Evolutionary conservation across 345 rosid species (phyloP).

Genomic region (Eucalyptus dawsonii): DNA sequence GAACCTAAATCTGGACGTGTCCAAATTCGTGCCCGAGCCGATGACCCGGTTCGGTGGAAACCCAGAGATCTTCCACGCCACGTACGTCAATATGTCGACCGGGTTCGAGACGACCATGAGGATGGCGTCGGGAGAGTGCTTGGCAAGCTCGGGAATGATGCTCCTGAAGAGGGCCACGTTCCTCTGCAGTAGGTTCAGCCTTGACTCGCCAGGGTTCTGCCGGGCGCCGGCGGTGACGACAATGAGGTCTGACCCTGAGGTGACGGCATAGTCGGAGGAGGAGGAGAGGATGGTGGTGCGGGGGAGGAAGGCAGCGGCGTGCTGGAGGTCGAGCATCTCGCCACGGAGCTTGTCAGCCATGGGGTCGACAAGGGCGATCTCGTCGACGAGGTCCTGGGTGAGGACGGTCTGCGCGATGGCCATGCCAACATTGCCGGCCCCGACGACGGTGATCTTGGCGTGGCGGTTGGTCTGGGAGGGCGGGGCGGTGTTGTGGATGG

Average conservation of each 20-base stretch:
- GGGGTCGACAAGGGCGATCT: slow-evolving; percentile 65
- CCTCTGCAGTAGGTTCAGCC: slow-evolving; percentile 75
- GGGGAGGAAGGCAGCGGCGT: slow-evolving; percentile 96
- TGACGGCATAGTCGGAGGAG: slow-evolving; percentile 54
- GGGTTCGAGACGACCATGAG: slow-evolving; percentile 91
- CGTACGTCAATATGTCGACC: slow-evolving; percentile 70
- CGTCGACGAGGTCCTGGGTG: slow-evolving; percentile 71
- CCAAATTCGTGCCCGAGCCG: slow-evolving; percentile 90
- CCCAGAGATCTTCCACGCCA: slow-evolving; percentile 90
- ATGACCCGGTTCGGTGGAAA: slow-evolving; percentile 68
- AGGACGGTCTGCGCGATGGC: slow-evolving; percentile 96
- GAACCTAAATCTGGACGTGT: slow-evolving; percentile 80
- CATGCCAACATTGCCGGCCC: slow-evolving; percentile 94
- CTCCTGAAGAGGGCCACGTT: slow-evolving; percentile 52
- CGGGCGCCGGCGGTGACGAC: slow-evolving; percentile 92
- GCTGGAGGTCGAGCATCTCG: slow-evolving; percentile 99
- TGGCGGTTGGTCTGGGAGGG: slow-evolving; percentile 45
- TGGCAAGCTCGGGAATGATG: slow-evolving; percentile 74
- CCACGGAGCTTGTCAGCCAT: slow-evolving; percentile 63
- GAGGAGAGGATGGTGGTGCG: slow-evolving; percentile 72
- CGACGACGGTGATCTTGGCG: slow-evolving; percentile 71
- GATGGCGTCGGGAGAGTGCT: slow-evolving; percentile 59
- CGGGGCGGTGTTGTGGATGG: slow-evolving; percentile 37
- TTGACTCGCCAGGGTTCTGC: slow-evolving; percentile 76
- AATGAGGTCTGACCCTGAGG: slow-evolving; percentile 74